Base-by-base conservation (phyloP, 1,139 yeast species). In the Hanseniaspora gamundiae region DNA sequence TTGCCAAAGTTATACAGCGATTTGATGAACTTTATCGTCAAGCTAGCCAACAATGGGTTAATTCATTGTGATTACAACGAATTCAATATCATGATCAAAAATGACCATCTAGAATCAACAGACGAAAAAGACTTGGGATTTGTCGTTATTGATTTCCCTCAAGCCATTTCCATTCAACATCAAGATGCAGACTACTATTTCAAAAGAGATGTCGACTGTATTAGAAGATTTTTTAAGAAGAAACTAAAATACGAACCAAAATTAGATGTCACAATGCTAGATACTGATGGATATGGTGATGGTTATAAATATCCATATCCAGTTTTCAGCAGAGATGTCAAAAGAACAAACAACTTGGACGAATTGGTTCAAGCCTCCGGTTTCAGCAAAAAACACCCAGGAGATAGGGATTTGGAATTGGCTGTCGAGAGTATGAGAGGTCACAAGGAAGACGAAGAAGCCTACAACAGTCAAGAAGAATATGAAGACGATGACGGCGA, bases 31-130 rank as follows among this genome's bases (percentile, higher is more conserved):
- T 88, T 91, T 56, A 80, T 85, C 31, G 94, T 88, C 14, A 74
- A 77, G 50, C 68, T 91, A 47, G 98, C 85, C 2, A 80, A 82
- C 54, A 76, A 80, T 53, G 99, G 99, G 1, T 70, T 91, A 49
- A 88, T 91, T 48, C 99, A 91, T 64, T 88, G 98, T 70, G 99
- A 91, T 68, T 91, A 81, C 64, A 91, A 91, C 62, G 99, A 91
- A 62, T 91, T 91, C 64, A 91, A 91, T 61, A 87, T 91, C 52
- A 84, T 91, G 71, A 82, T 93, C 39, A 70, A 84, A 44, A 79
- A 80, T 51, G 28, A 41, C 28, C 31, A 41, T 24, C 39, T 40
- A 16, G 68, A 72, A 39, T 74, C 73, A 39, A 76, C 72, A 9
- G 72, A 70, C 35, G 69, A 62, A 38, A 55, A 66, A 26, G 82